Evolutionary conservation across 768 basidiomycete species (phyloP).

Genomic region (Hericium erinaceus): DNA sequence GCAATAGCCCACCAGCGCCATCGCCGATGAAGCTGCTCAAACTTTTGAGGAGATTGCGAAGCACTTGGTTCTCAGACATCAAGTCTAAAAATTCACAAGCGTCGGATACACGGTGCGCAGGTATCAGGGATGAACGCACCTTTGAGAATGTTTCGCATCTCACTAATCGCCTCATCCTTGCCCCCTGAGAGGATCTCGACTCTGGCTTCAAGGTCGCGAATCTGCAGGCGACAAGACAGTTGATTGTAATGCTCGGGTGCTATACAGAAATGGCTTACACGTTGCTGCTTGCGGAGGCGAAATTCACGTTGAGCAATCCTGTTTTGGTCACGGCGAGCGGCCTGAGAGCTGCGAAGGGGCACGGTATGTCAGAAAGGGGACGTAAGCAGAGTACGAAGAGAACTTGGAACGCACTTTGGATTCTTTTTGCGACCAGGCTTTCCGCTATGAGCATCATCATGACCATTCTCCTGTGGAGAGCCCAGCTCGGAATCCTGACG

Average conservation of each 20-base stretch:
- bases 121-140: constrained; percentile 30
- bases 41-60: constrained; percentile 69
- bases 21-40: constrained; percentile 82
- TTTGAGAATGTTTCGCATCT: constrained; percentile 76
- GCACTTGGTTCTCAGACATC: constrained; percentile 81
- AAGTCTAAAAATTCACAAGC: constrained; percentile 41
- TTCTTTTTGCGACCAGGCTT: constrained; percentile 86
- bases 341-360: constrained; percentile 56
- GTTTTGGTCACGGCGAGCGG: constrained; percentile 82
- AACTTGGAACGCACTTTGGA: constrained; percentile 52
- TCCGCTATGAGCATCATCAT: constrained; percentile 16
- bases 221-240: constrained; percentile 33
- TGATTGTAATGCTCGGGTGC: background rate
- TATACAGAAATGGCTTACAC: constrained; percentile 30
- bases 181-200: constrained; percentile 93
- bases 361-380: constrained; percentile 10
- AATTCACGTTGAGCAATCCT: constrained; percentile 92
- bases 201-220: constrained; percentile 89
- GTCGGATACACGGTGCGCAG: background rate
- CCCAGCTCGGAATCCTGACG: constrained; percentile 60
- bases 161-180: constrained; percentile 79
- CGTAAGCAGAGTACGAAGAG: constrained; percentile 20
- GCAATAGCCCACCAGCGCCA: constrained; percentile 67
- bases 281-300: constrained; percentile 83
- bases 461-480: constrained; percentile 28